Conservation (phyloP, 23 red algal species). For the Agarophyton chilense region DNA sequence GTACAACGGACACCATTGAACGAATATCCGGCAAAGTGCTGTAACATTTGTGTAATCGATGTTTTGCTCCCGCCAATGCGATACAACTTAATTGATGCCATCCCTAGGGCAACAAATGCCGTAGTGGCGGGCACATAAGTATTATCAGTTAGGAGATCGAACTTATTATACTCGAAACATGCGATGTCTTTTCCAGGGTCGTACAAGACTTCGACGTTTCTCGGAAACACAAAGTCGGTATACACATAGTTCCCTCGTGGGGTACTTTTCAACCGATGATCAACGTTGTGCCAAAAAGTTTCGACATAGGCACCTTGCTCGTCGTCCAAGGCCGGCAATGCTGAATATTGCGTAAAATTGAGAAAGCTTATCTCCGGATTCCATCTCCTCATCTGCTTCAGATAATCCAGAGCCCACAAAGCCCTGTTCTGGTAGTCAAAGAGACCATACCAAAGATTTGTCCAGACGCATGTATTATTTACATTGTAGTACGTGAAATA, state of each 20-base stretch:
- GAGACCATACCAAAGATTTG: constrained; percentile 23
- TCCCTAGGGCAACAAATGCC: neutral
- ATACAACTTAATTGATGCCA: constrained; percentile 4
- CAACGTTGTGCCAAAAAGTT: neutral
- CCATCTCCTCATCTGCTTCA: neutral
- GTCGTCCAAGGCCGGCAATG: neutral
- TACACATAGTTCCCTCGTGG: neutral
- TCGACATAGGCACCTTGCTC: neutral
- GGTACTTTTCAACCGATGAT: neutral
- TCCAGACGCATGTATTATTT: constrained; percentile 1
- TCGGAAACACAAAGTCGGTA: neutral
- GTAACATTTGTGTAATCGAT: constrained; percentile 8
- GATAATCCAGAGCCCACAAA: neutral
- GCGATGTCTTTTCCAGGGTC: constrained; percentile 3
- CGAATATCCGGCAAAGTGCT: neutral
- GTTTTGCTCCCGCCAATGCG: neutral
- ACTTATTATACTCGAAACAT: constrained; percentile 19
- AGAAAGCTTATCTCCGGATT: constrained; percentile 23
- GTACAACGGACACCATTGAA: constrained; percentile 21
- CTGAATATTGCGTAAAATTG: constrained; percentile 3
- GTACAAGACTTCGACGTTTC: neutral
- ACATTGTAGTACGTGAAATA: neutral
- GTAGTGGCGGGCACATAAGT: neutral
- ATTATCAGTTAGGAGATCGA: neutral
- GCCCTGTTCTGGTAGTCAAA: constrained; percentile 15